Percentiles rank a stretch among this genome's conserved stretches.
phyloP scores from a whole-genome alignment of 495 filamentous ascomycete genomes.

The Penicillium egyptiacum region DNA sequence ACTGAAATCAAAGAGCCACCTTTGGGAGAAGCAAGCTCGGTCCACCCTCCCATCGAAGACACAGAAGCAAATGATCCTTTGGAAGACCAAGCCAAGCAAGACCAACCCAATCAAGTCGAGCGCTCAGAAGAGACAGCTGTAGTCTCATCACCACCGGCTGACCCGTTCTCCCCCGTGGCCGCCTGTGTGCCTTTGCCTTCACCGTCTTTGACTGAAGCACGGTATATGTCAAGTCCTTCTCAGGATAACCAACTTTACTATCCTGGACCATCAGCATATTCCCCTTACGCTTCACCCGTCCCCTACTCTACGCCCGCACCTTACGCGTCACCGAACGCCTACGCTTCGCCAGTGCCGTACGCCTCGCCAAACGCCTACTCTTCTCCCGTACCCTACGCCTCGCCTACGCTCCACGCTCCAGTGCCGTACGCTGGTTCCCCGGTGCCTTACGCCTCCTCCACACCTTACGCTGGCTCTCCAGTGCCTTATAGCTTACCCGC shows the following conservation, averaged over 20 bases:
- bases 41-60: slow-evolving; percentile 6
- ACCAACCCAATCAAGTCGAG: slow-evolving; percentile 10
- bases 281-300: slow-evolving; percentile 21
- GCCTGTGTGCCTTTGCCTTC: slow-evolving; percentile 36
- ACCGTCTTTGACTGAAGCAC: slow-evolving; percentile 31
- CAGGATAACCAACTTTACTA: slow-evolving; percentile 23
- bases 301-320: slow-evolving; percentile 14
- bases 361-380: slow-evolving; percentile 10
- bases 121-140: slow-evolving; percentile 5
- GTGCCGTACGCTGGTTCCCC: slow-evolving; percentile 11
- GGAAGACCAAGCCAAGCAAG: slow-evolving; percentile 20
- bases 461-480: slow-evolving; percentile 9
- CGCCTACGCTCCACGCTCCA: slow-evolving; percentile 13
- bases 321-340: slow-evolving; percentile 14
- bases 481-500: slow-evolving; percentile 20
- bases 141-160: slow-evolving; percentile 16
- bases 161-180: slow-evolving; percentile 28
- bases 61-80: slow-evolving; percentile 5
- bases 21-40: slow-evolving; percentile 2
- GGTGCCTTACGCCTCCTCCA: background rate
- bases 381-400: slow-evolving; percentile 19
- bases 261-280: slow-evolving; percentile 13
- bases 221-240: slow-evolving; percentile 30
- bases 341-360: slow-evolving; percentile 20
- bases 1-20: slow-evolving; percentile 11